Evolutionary conservation across 305 asterid species (phyloP).

Genomic region (Plantago coronopus): DNA sequence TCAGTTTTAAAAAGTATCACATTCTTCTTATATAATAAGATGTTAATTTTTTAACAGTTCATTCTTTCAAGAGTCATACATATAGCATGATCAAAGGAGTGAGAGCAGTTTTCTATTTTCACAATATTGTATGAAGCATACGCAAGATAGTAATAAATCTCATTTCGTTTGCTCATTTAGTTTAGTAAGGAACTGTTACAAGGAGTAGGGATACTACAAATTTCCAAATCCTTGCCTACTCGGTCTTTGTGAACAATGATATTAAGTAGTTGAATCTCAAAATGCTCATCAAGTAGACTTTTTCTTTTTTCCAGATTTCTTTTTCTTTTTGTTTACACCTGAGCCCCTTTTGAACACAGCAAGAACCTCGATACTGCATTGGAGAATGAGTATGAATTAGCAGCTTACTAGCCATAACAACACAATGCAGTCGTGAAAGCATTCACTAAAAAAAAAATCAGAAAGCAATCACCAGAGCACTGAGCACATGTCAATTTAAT

Average conservation of each 20-base stretch:
- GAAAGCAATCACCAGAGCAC: not conserved
- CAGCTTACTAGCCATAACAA: slow-evolving; percentile 13
- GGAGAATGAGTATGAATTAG: slow-evolving; percentile 16
- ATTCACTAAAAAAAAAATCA: not conserved
- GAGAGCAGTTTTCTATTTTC: slow-evolving; percentile 24
- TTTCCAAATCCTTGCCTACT: not conserved
- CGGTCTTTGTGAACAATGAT: slow-evolving; percentile 1
- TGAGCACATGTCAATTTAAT: no score
- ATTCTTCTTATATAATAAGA: slow-evolving; percentile 7
- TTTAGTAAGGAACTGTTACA: slow-evolving; percentile 6
- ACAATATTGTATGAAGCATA: slow-evolving; percentile 13
- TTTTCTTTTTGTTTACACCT: slow-evolving; percentile 40
- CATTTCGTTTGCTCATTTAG: slow-evolving; percentile 22
- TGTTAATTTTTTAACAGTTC: slow-evolving; percentile 25
- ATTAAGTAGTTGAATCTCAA: not conserved
- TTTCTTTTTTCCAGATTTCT: slow-evolving; percentile 55
- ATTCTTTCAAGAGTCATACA: slow-evolving; percentile 32
- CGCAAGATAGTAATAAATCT: slow-evolving; percentile 18
- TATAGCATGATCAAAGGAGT: slow-evolving; percentile 22
- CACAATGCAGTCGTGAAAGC: slow-evolving; percentile 11
- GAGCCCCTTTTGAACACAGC: slow-evolving; percentile 76
- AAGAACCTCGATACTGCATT: slow-evolving; percentile 79
- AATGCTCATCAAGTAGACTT: slow-evolving; percentile 28
- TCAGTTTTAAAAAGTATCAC: slow-evolving; percentile 20
- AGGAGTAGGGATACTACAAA: slow-evolving; percentile 1